Evolutionary conservation across 2,329 filamentous ascomycete species (phyloP).

Genomic region (Pyrenochaeta sp.): DNA sequence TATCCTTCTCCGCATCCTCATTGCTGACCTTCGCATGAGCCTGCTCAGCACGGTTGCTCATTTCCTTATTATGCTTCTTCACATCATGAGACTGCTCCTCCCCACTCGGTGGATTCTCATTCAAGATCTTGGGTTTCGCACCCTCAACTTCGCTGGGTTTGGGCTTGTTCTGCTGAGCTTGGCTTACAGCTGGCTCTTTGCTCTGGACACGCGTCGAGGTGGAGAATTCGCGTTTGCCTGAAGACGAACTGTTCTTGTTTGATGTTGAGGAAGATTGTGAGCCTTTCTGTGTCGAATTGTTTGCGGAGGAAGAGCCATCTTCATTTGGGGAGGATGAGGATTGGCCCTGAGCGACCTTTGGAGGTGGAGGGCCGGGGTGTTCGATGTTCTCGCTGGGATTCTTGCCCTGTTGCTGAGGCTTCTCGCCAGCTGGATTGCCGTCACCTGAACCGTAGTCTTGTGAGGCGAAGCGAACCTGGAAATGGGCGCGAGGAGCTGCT

Average conservation of each 20-base stretch:
- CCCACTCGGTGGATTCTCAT: slow-evolving; percentile 44
- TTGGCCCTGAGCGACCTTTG: slow-evolving; percentile 50
- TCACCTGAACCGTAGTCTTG: slow-evolving; percentile 55
- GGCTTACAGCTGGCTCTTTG: slow-evolving; percentile 27
- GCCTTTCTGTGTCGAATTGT: slow-evolving; percentile 12
- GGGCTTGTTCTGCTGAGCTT: slow-evolving; percentile 14
- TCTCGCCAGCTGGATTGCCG: slow-evolving; percentile 54
- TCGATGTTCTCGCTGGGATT: slow-evolving; percentile 52
- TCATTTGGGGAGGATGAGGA: slow-evolving; percentile 40
- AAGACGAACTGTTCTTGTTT: slow-evolving; percentile 11
- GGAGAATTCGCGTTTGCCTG: slow-evolving; percentile 21
- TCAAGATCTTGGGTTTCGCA: slow-evolving; percentile 55
- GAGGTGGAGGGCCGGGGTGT: slow-evolving; percentile 56
- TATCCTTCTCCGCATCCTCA: slow-evolving; percentile 51
- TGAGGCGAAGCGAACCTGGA: slow-evolving; percentile 46
- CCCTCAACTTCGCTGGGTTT: slow-evolving; percentile 37
- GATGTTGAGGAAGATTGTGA: slow-evolving; percentile 15
- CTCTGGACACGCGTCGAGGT: slow-evolving; percentile 16
- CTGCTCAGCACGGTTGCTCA: slow-evolving; percentile 54
- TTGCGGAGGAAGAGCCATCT: slow-evolving; percentile 6
- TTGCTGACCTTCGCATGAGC: slow-evolving; percentile 49
- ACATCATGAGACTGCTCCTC: slow-evolving; percentile 49
- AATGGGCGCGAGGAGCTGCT: slow-evolving; percentile 34
- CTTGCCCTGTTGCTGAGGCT: slow-evolving; percentile 53
- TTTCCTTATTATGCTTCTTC: slow-evolving; percentile 55